Percentiles rank a stretch among this genome's conserved stretches.
Conservation (phyloP, 129 eudicot species). For the Lactuca saligna region DNA sequence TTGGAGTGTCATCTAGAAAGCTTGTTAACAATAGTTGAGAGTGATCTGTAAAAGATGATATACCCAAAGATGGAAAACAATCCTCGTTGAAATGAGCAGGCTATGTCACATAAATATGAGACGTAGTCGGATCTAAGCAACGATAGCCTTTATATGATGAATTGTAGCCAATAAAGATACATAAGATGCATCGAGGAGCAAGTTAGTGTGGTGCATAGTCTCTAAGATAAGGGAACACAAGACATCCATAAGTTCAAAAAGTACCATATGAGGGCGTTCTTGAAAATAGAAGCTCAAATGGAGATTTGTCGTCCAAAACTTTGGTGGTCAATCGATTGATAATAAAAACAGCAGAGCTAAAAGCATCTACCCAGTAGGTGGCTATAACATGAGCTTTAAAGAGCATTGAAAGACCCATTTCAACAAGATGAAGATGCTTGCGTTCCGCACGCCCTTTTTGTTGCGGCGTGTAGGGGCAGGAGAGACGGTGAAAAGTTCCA, state of each 20-base stretch:
- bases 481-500: too few species aligned
- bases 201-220: not conserved
- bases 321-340: slow-evolving; percentile 12
- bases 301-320: not conserved
- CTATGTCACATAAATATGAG: not conserved
- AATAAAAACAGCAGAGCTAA: not conserved
- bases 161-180: not conserved
- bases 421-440: not conserved
- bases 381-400: not conserved
- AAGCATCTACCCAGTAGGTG: not conserved
- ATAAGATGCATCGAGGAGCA: not conserved
- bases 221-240: not conserved
- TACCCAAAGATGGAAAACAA: not conserved
- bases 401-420: too few species aligned
- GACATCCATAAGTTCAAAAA: not conserved
- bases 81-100: not conserved
- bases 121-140: slow-evolving; percentile 10
- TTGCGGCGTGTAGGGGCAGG: not conserved
- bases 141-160: slow-evolving; percentile 5
- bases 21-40: too few species aligned
- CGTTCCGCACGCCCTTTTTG: not conserved
- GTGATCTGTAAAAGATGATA: too few species aligned
- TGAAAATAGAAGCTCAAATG: slow-evolving; percentile 1
- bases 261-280: not conserved
- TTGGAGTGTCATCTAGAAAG: too few species aligned